Conservation (phyloP, 1,284 basidiomycete genomes). For the Ganoderma resinaceum region DNA sequence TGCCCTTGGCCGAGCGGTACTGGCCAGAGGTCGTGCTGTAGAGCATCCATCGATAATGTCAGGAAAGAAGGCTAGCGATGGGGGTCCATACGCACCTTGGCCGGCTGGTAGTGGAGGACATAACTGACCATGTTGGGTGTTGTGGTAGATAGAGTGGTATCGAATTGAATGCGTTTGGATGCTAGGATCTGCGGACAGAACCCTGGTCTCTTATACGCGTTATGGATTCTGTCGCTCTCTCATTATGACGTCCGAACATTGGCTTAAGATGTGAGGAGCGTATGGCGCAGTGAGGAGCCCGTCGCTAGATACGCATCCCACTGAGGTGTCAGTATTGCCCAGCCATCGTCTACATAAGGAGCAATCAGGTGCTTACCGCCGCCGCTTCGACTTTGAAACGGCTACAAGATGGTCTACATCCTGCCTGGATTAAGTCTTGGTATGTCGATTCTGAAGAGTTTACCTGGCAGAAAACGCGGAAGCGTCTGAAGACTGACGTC, state of each 20-base stretch:
- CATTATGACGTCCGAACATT: neutral
- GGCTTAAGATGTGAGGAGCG: neutral
- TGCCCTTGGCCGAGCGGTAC: conserved; percentile 69
- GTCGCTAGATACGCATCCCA: neutral
- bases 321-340: neutral
- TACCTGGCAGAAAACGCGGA: neutral
- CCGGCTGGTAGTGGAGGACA: conserved; percentile 29
- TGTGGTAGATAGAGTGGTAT: neutral
- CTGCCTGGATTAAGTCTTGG: neutral
- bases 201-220: neutral
- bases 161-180: neutral
- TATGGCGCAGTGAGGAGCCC: neutral
- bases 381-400: neutral
- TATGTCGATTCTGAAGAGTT: neutral
- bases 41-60: neutral
- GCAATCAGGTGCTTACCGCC: neutral
- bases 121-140: conserved; percentile 3
- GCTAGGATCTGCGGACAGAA: neutral
- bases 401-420: neutral
- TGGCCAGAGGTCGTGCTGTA: conserved; percentile 70
- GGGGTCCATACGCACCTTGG: conserved; percentile 24
- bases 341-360: neutral
- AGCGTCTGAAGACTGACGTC: neutral
- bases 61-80: neutral
- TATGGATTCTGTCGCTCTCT: neutral